Conservation (phyloP, 768 basidiomycete genomes). For the Lyophyllum atratum region DNA sequence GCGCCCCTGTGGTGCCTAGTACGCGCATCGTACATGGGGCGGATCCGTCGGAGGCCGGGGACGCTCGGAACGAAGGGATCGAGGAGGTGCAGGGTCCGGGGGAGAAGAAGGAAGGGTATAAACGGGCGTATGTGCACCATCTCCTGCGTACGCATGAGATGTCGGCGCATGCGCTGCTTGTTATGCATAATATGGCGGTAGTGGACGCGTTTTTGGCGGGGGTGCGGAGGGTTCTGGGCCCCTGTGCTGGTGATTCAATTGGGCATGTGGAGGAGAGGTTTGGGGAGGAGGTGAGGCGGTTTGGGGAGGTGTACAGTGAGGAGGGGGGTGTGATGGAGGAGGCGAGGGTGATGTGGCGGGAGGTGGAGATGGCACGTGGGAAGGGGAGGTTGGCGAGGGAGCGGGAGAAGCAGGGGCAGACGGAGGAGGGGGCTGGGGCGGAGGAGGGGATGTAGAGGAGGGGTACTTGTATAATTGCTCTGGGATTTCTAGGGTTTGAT, state of each 20-base stretch:
- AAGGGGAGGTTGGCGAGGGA: slow-evolving; percentile 76
- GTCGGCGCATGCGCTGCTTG: slow-evolving; percentile 77
- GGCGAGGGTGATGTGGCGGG: slow-evolving; percentile 59
- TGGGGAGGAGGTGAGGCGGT: slow-evolving; percentile 49
- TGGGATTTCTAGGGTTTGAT: too few relatives aligned
- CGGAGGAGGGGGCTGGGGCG: too few relatives aligned
- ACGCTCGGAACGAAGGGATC: slow-evolving; percentile 7
- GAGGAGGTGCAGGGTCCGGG: neutral
- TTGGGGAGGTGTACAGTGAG: slow-evolving; percentile 44
- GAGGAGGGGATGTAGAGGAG: neutral
- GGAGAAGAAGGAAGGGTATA: slow-evolving; percentile 34
- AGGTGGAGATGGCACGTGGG: slow-evolving; percentile 70
- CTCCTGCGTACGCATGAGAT: slow-evolving; percentile 89
- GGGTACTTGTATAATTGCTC: too few relatives aligned
- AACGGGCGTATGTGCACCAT: slow-evolving; percentile 79
- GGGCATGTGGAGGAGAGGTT: slow-evolving; percentile 24
- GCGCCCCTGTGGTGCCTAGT: slow-evolving; percentile 44
- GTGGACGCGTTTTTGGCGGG: slow-evolving; percentile 65
- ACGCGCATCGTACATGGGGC: slow-evolving; percentile 46
- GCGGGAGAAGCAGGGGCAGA: slow-evolving; percentile 29
- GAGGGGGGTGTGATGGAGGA: slow-evolving; percentile 49
- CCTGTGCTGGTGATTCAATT: neutral
- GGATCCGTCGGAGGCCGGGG: neutral
- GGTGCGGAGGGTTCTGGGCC: slow-evolving; percentile 42
- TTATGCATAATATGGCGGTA: slow-evolving; percentile 74